Base-by-base conservation (phyloP, 768 basidiomycete species). In the Phaffia tasmanica region DNA sequence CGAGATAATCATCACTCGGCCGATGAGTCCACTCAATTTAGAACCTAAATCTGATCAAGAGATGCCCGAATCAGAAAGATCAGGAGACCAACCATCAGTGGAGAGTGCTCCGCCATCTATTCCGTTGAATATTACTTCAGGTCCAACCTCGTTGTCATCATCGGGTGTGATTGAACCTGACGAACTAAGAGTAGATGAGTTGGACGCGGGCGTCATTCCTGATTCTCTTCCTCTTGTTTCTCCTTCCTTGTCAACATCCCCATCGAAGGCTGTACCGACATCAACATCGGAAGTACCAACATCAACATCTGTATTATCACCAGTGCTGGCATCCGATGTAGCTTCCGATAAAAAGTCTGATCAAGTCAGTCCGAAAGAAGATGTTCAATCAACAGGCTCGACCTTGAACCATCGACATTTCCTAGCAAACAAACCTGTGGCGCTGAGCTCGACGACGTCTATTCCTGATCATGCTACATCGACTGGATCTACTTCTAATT, bases 101-200 rank as follows among this genome's bases (percentile, higher is more conserved):
- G 70, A 71, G 1, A n/a, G 19, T n/a, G 21, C 48, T 29, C 35
- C 11, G 11, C 35, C 11, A 42, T 42, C 69, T n/a, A 48, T 61
- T 16, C 47, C 21, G 3, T 23, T 25, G 18, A 49, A 48, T 11
- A 29, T 58, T 21, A 60, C 68, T 7, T 35, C 63, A 5, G 58
- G 32, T 19, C 25, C 47, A 32, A 18, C 60, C 21, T 29, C 69
- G 2, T 25, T 62, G 1, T 16, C 51, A 25, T 46, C 69, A 8
- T 62, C 68, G 21, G 14, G 23, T 27, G 57, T 69, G 23, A 69
- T 71, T 51, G 71, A 73, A 1, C 71, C 70, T 49, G 71, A 74
- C 68, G 74, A 76, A 63, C 70, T 74, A 3, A 59, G 73, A 63
- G 76, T 77, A 14, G 76, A 77, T 62, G 76, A 77, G 57, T 70